phyloP scores from a whole-genome alignment of 257 asterid species.

The Striga asiatica region DNA sequence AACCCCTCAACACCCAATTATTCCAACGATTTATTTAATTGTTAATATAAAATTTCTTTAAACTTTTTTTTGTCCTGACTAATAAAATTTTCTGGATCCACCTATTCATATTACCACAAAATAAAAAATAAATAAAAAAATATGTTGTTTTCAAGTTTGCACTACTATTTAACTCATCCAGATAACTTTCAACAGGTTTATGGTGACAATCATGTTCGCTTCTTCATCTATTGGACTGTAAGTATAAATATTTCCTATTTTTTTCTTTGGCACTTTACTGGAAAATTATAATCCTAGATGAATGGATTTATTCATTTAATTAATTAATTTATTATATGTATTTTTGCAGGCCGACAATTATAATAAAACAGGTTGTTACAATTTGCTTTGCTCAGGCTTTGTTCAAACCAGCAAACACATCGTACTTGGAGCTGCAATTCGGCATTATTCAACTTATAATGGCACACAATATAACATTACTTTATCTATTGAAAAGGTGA shows the following conservation, averaged over 20 bases:
- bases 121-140: too few species aligned
- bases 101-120: too few species aligned
- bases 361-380: conserved; percentile 85
- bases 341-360: conserved; percentile 73
- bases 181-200: too few species aligned
- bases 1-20: too few species aligned
- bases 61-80: too few species aligned
- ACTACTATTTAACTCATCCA: too few species aligned
- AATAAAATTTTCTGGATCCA: too few species aligned
- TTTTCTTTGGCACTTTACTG: neutral
- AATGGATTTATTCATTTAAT: neutral
- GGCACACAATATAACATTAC: conserved; percentile 81
- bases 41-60: too few species aligned
- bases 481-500: neutral
- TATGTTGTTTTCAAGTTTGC: too few species aligned
- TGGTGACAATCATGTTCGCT: neutral
- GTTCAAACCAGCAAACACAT: conserved; percentile 68
- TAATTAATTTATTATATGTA: conserved; percentile 9
- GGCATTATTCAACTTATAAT: conserved; percentile 55
- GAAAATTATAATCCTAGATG: too few species aligned
- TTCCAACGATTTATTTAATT: too few species aligned
- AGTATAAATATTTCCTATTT: neutral
- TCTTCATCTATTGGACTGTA: neutral
- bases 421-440: conserved; percentile 88
- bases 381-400: conserved; percentile 90